Base-by-base conservation (phyloP, 495 filamentous ascomycete genomes). In the Hypoxylon rickii region DNA sequence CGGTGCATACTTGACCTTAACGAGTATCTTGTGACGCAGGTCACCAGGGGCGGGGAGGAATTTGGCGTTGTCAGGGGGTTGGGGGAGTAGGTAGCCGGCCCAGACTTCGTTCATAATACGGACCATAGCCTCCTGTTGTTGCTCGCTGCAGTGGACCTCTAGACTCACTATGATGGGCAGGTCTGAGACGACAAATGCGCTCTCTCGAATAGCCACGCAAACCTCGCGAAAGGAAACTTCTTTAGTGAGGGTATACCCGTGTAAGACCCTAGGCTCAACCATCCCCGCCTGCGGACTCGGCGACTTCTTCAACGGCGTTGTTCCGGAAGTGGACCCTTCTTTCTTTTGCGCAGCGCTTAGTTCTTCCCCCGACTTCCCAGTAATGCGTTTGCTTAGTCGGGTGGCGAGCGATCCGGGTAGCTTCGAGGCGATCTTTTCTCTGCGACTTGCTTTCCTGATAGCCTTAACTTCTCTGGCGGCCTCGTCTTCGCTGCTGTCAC, bases 211-310 rank as follows among this genome's bases (percentile, higher is more conserved):
- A 0, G 89, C 84, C 45, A 79, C 75, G 70, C 90, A 96, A 1
- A 96, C 92, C 12, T 88, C 82, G 24, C 90, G 84, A 70, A 97
- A 97, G 0, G 86, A 79, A 8, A 95, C 82, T 39, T 89, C 89
- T 55, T 89, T 92, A 6, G 93, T 97, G 6, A 96, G 76, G 0
- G 93, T 97, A 66, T 93, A 88, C 0, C 93, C 93, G 73, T 96
- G 92, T 11, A 95, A 74, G 2, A 96, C 92, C 32, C 83, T 71
- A 0, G 91, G 92, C 65, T 97, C 92, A 7, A 69, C 44, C n/a
- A 64, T 43, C 37, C 47, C 52, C 18, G 72, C 74, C 41, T 67
- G 61, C 7, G 55, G 66, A 7, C 69, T 73, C 11, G 46, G 36
- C 24, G 69, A 51, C 37, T 65, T 66, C 48, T 72, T 67, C 17